Evolutionary conservation across 2,329 filamentous ascomycete species (phyloP), one percentile per base, ranked within the genome.

Genomic region (Claviceps sp.): DNA sequence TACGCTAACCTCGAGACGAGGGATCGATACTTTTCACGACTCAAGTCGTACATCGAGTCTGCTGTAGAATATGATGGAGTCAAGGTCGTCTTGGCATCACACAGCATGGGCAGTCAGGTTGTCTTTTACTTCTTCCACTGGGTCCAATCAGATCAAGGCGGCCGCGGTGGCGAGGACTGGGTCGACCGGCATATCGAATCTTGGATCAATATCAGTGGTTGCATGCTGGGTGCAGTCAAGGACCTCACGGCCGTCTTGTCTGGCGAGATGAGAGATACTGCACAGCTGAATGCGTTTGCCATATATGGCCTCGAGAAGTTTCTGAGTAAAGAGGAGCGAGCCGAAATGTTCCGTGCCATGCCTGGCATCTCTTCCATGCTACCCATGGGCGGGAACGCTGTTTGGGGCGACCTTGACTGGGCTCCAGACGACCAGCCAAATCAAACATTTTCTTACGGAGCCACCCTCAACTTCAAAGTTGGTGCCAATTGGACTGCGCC

Each of bases 121-220:
- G 72, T 94, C 5, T 91, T 94, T 66, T 94, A 85, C 65, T 86
- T 83, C 60, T 79, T 90, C 54, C 81, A 83, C 57, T 85, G 82
- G 82, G 93, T 95, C 1, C 87, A 95, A 16, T 80, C 80, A 50
- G 78, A 84, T 2, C 75, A 82, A 50, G 87, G 87, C 5, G 93
- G 93, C 4, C 80, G 81, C 20, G 91, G 89, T 1, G 91, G 93
- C 1, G 76, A 83, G 39, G 78, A 81, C 50, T 98, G 93, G 93
- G 91, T 98, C 0, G 90, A 98, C 53, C 78, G 77, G 17, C 79
- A 96, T 62, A 75, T 98, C 49, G 93, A 94, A 58, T 86, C 88
- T 2, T 98, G 94, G 90, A 94, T 98, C 72, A 98, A 98, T 65
- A 89, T 98, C 61, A 93, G 86, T 58, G 93, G 93, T 5, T 98